Evolutionary conservation across 1,284 basidiomycete genomes (phyloP), one percentile per base, ranked within the genome.

Genomic region (Cryptococcus sp.): DNA sequence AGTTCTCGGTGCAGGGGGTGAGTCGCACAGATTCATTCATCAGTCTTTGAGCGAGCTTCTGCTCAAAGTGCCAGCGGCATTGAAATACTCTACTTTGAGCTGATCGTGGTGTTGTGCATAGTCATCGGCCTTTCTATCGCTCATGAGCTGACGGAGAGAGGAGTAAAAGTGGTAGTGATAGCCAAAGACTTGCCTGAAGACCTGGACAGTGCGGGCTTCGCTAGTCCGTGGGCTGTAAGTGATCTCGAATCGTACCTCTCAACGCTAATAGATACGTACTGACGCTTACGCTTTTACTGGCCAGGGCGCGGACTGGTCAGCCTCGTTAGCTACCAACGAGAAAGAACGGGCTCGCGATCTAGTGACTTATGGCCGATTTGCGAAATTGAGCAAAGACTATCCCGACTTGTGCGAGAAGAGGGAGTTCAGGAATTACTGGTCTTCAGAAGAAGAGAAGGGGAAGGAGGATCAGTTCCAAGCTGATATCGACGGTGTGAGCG

Each of bases 181-280:
- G 88, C 87, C 2, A 80, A 85, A 45, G 87, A 89, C 61, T 77
- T 87, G 62, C 86, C 87, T 0, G 80, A 83, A 50, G 87, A 89
- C 72, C 67, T 81, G 23, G 75, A 81, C 52, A 84, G 83, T 1
- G 83, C 84, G 50, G 82, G 78, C 0, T 89, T 87, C 73, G 83
- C 87, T 0, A 83, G 81, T 58, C 87, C 88, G 0, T 89, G 88
- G 84, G 87, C 87, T 40, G 86, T 85, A 57, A 64, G 84, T 78
- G 17, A 11, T 25, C 15, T 17, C 49, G 13, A 13, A 26, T 20
- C 20, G 20, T 6, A 47, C 6, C 50, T n/a, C 4, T 44, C 10
- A 22, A 6, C 11, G n/a, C 13, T 1, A 51, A n/a, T 22, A 44
- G 41, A 8, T 3, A 8, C 10, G 41, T 8, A 15, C n/a, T n/a